Evolutionary conservation across 2,329 filamentous ascomycete species (phyloP), one percentile per base, ranked within the genome.

Genomic region (Arthroderma sp.): DNA sequence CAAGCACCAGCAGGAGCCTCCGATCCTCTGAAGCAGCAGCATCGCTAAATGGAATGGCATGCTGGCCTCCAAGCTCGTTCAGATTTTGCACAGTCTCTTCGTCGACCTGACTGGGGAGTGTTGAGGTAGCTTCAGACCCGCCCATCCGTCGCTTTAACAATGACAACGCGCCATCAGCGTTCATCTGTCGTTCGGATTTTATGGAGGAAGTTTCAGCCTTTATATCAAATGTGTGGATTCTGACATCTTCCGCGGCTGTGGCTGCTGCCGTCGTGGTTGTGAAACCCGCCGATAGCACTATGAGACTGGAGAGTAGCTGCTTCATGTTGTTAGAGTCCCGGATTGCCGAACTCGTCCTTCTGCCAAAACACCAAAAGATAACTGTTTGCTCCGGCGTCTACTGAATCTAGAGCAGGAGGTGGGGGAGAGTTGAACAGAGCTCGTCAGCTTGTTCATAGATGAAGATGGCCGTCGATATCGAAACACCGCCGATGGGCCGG

Each of bases 1-100:
- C 78, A 36, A 61, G 47, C 22, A 66, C 50, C 11, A 68, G 51
- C 41, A 67, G 53, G 29, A 61, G 56, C 45, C 55, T 63, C 38
- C 55, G 50, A 15, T 46, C 38, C 6, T 58, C 52, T 29, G 45
- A 42, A 11, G 44, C 43, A 28, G 43, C 36, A 27, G 47, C 39
- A 28, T 56, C 61, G 38, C 60, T 62, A 52, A 84, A 78, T 31
- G 84, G 62, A 15, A 68, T 59, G 44, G 63, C 53, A 5, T 71
- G 61, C 29, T 64, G 56, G 49, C 72, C 75, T 49, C 78, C 80
- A 59, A 77, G 83, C 41, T 65, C 64, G 55, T 78, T 76, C 55
- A 86, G 66, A 52, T 75, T 64, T 40, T 68, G 64, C 34, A 84
- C 61, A 6, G 74, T 71, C 33, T 63, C 62, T 36, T 75, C 69